These are phyloP conservation scores for Marchantia polymorpha DNA, from an alignment of 225 moss, liverwort and hornwort species.

Conservation along the genomic window DNA sequence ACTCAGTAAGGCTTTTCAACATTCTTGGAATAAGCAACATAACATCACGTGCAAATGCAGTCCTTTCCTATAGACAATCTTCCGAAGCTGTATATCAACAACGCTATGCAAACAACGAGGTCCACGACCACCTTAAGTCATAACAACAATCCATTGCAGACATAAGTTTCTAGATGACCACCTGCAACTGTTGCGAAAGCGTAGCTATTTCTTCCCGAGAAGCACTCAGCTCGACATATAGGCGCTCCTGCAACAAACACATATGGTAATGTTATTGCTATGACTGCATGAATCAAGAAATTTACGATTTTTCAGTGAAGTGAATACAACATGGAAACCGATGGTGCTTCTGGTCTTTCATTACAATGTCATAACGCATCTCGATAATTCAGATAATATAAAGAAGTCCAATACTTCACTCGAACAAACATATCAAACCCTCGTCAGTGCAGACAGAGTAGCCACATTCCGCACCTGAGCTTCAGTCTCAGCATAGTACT, in stretches of 20 bases:
- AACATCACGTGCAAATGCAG: not conserved
- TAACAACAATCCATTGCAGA: too few species aligned
- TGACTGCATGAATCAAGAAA: too few species aligned
- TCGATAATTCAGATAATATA: not conserved
- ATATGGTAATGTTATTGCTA: not conserved
- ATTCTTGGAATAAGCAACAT: not conserved
- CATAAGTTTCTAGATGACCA: conserved; percentile 2
- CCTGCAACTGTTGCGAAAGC: conserved; percentile 66
- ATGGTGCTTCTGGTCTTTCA: not conserved
- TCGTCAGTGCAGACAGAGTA: not conserved
- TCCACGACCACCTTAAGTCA: not conserved
- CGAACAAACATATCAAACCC: not conserved
- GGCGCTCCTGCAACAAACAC: conserved; percentile 56
- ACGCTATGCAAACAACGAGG: not conserved
- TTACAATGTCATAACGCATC: not conserved
- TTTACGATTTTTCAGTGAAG: not conserved
- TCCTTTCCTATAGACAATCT: not conserved
- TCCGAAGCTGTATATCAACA: conserved; percentile 4
- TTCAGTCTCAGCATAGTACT: conserved; percentile 97
- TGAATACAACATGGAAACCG: not conserved
- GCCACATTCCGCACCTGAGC: conserved; percentile 56
- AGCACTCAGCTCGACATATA: conserved; percentile 71
- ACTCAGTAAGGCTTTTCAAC: not conserved
- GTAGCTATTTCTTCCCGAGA: conserved; percentile 61
- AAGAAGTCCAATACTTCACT: not conserved